Evolutionary conservation across 164 flowering plant genomes (phyloP), one percentile per base, ranked within the genome.

Genomic region (Kingdonia uniflora): DNA sequence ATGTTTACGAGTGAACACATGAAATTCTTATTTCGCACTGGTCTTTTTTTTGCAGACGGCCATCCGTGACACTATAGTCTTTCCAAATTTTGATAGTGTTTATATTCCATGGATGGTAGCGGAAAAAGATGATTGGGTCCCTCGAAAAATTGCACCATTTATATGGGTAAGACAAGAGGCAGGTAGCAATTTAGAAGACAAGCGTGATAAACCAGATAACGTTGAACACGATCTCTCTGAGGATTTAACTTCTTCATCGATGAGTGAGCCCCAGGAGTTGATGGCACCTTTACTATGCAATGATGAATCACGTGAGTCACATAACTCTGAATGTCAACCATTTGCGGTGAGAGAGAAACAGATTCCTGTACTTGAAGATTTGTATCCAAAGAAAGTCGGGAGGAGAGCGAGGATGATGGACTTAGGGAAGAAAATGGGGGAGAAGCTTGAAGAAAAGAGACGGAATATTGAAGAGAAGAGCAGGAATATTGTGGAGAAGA

Each of bases 81-180:
- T 84, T 62, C 99, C 96, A 11, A 94, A 94, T 59, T 81, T 81
- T 71, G 96, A 89, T 64, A 66, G 77, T 57, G 39, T 85, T 17
- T 64, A 57, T 65, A 67, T 94, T 49, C 87, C 99, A n/a, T 89
- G 82, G 83, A 94, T 94, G 99, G 47, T 82, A 55, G 95, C 86
- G 14, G 99, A 89, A 45, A 89, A 81, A 65, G 82, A 87, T 65
- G 99, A 94, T 59, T 94, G 97, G 99, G 72, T 79, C 14, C 87
- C 86, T 0, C 58, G 79, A n/a, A 54, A 54, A 23, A 17, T 24
- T 24, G 57, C 57, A 16, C 57, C 57, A 42, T 54, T 42, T 17
- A 23, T 42, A 29, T 43, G 57, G 57, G 14, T 24, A 5, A 41
- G 25, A 24, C 57, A 25, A 42, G 57, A 54, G 22, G 33, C 37